Evolutionary conservation across 2,329 filamentous ascomycete species (phyloP).

Genomic region (Truncatella angustata): DNA sequence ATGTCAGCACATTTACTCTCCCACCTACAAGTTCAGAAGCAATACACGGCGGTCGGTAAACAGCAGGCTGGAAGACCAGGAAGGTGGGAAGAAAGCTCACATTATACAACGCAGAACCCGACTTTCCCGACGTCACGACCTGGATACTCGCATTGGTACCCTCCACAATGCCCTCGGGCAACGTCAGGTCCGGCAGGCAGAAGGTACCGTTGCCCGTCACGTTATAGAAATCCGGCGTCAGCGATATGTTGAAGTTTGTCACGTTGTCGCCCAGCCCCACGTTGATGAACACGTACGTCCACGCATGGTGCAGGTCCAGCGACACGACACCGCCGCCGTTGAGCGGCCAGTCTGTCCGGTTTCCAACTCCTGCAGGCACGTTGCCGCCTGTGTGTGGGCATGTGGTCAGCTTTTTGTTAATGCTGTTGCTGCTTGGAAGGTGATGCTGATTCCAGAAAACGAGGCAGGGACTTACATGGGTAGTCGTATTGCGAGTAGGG

Average conservation of each 20-base stretch:
- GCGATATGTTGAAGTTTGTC: slow-evolving; percentile 66
- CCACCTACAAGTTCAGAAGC: too few relatives aligned
- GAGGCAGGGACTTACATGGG: slow-evolving; percentile 48
- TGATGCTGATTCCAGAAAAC: too few relatives aligned
- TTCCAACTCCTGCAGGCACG: slow-evolving; percentile 40
- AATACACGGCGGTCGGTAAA: too few relatives aligned
- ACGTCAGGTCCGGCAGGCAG: slow-evolving; percentile 59
- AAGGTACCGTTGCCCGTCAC: slow-evolving; percentile 61
- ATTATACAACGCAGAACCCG: slow-evolving; percentile 64
- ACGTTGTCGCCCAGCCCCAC: slow-evolving; percentile 48
- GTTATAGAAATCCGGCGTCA: slow-evolving; percentile 59
- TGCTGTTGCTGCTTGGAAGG: neutral
- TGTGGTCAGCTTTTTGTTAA: neutral
- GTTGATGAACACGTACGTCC: slow-evolving; percentile 54
- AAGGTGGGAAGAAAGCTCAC: too few relatives aligned
- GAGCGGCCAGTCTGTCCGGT: slow-evolving; percentile 54
- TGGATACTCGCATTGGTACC: slow-evolving; percentile 67
- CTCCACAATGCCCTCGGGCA: slow-evolving; percentile 46
- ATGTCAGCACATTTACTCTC: too few relatives aligned
- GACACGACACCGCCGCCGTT: slow-evolving; percentile 45
- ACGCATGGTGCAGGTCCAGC: slow-evolving; percentile 50
- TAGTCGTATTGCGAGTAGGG: slow-evolving; percentile 48
- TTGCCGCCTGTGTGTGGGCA: slow-evolving; percentile 40
- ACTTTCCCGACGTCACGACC: slow-evolving; percentile 62
- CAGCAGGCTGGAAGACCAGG: too few relatives aligned